Percentiles rank a stretch among this genome's conserved stretches.
phyloP scores from a whole-genome alignment of 140 eudicot genomes.

The Oenanthe javanica region DNA sequence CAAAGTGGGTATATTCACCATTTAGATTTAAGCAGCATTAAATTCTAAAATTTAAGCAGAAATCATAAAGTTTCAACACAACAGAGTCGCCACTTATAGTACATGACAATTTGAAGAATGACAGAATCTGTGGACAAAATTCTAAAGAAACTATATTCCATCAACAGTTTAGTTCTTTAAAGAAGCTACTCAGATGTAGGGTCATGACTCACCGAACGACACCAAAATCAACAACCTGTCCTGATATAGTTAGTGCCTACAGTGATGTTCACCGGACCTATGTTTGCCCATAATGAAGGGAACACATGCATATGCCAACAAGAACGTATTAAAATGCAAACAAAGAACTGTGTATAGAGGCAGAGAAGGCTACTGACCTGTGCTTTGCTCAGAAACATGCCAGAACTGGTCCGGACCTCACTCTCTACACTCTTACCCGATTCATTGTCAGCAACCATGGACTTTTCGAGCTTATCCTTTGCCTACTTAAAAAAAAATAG shows the following conservation, averaged over 20 bases:
- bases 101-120: neutral
- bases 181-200: neutral
- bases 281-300: neutral
- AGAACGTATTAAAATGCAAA: neutral
- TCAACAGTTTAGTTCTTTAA: neutral
- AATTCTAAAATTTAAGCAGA: neutral
- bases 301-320: neutral
- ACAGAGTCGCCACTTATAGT: neutral
- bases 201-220: neutral
- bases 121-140: neutral
- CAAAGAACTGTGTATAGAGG: neutral
- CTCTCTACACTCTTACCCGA: slow-evolving; percentile 78
- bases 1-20: neutral
- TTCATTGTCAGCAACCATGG: slow-evolving; percentile 83
- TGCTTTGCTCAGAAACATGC: slow-evolving; percentile 74
- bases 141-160: neutral
- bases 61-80: neutral
- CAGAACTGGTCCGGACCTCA: slow-evolving; percentile 87
- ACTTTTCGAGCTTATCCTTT: slow-evolving; percentile 73
- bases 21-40: neutral
- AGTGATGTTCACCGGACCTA: neutral
- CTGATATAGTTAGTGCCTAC: neutral
- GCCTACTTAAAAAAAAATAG: slow-evolving; percentile 39
- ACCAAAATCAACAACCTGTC: neutral
- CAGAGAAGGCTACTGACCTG: slow-evolving; percentile 38